phyloP scores from a whole-genome alignment of 73 alveolate genomes.

The Uronychia binucleata region DNA sequence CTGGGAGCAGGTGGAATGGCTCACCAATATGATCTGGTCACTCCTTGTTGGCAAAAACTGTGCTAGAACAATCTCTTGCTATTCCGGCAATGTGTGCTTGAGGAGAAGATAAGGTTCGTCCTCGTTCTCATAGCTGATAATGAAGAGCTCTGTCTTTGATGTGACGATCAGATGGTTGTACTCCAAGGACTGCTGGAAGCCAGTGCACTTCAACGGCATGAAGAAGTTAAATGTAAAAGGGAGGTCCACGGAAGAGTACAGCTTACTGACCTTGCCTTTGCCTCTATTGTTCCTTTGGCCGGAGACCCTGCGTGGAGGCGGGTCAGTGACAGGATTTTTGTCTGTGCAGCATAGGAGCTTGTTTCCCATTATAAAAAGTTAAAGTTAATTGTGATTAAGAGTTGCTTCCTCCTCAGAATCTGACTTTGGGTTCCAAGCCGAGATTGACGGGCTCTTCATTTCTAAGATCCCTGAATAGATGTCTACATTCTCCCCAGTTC shows the following conservation, averaged over 20 bases:
- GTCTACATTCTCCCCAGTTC: too few relatives aligned
- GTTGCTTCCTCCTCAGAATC: too few relatives aligned
- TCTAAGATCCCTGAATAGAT: too few relatives aligned
- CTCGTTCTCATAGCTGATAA: neutral
- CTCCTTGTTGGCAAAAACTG: neutral
- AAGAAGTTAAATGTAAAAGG: neutral
- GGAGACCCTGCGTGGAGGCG: neutral
- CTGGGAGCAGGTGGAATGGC: too few relatives aligned
- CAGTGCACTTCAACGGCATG: neutral
- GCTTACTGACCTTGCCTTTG: neutral
- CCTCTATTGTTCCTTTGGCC: too few relatives aligned
- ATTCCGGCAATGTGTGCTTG: neutral
- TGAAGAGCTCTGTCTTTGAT: neutral
- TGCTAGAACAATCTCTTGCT: neutral
- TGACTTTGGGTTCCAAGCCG: too few relatives aligned
- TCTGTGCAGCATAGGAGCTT: neutral
- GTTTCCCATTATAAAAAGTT: constrained; percentile 1
- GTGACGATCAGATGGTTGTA: neutral
- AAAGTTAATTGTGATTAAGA: too few relatives aligned
- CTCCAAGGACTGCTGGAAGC: neutral
- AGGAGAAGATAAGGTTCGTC: neutral
- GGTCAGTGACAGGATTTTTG: neutral
- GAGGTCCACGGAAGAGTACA: neutral
- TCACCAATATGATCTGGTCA: neutral
- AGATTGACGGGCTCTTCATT: too few relatives aligned